Evolutionary conservation across 2,329 filamentous ascomycete species (phyloP), one percentile per base, ranked within the genome.

Genomic region (Botrytis porri): DNA sequence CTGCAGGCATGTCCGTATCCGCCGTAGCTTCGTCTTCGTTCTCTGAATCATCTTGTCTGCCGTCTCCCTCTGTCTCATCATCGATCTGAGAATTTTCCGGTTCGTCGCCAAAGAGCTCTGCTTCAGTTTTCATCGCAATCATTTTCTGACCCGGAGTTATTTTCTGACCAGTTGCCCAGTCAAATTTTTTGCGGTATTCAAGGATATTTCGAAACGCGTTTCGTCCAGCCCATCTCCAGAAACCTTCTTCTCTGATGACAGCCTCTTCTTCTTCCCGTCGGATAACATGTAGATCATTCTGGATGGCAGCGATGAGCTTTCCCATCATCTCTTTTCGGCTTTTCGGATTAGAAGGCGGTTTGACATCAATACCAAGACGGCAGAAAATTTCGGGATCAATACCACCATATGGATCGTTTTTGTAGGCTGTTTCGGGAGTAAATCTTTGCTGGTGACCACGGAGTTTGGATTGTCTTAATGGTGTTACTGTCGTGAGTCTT

Each of bases 141-240:
- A 48, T 79, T 67, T 78, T 80, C 43, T 79, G 78, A 18, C 78
- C 78, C 7, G 51, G 51, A 1, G 51, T 73, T 43, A 61, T 79
- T 69, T 78, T 80, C 54, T 79, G 78, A 18, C 78, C 78, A 18
- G 78, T 80, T 7, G 78, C 78, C 78, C 79, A 80, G 69, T 80
- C 79, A 8, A 79, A 69, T 4, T 71, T 72, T 41, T 77, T 65
- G 35, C 77, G 75, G 8, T 70, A 77, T n/a, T 73, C 61, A 43
- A 69, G 45, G 18, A 80, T 80, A 1, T 74, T 64, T 16, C 76
- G 59, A 41, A 73, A 77, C 4, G 76, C 77, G 12, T 72, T 75
- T 32, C 75, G 77, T 12, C 78, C 80, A 35, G 79, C 79, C 78
- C 78, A 81, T 66, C 79, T 75, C 77, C 78, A 80, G 66, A 81